These are phyloP conservation scores for Puccinellia tenuiflora DNA, from an alignment of 176 grass and related monocot species.

Conservation along the genomic window DNA sequence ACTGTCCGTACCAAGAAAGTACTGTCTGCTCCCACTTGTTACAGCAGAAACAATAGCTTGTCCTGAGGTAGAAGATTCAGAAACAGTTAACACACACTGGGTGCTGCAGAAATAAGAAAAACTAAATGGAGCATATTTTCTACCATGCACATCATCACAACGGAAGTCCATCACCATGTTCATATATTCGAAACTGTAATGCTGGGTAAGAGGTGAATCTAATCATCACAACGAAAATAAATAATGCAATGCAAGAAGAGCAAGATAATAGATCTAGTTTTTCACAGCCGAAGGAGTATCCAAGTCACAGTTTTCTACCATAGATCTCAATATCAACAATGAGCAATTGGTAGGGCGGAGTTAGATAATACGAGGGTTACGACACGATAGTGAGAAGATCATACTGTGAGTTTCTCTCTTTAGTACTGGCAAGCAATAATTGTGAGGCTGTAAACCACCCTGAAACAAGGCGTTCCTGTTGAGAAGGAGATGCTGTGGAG, in stretches of 20 bases:
- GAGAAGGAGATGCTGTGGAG: slow-evolving; percentile 86
- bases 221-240: neutral
- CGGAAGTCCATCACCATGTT: neutral
- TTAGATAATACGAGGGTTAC: neutral
- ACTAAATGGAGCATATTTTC: neutral
- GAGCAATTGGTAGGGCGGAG: neutral
- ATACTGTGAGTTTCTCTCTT: slow-evolving; percentile 97
- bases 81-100: neutral
- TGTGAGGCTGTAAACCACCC: slow-evolving; percentile 91
- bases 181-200: neutral
- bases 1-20: slow-evolving; percentile 91
- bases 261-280: neutral
- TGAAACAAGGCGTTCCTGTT: slow-evolving; percentile 95
- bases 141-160: neutral
- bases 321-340: neutral
- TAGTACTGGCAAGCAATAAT: slow-evolving; percentile 84
- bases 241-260: slow-evolving; percentile 1
- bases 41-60: slow-evolving; percentile 85
- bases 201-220: neutral
- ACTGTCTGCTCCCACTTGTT: slow-evolving; percentile 77
- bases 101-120: neutral
- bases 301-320: neutral
- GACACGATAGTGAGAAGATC: slow-evolving; percentile 2
- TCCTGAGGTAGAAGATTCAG: slow-evolving; percentile 41
- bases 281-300: neutral